A percentile compares a stretch with the other conserved stretches of the same genome.
These are phyloP conservation scores for Juglanconis sp. DNA, from an alignment of 2,329 filamentous ascomycete species.

Conservation along the genomic window DNA sequence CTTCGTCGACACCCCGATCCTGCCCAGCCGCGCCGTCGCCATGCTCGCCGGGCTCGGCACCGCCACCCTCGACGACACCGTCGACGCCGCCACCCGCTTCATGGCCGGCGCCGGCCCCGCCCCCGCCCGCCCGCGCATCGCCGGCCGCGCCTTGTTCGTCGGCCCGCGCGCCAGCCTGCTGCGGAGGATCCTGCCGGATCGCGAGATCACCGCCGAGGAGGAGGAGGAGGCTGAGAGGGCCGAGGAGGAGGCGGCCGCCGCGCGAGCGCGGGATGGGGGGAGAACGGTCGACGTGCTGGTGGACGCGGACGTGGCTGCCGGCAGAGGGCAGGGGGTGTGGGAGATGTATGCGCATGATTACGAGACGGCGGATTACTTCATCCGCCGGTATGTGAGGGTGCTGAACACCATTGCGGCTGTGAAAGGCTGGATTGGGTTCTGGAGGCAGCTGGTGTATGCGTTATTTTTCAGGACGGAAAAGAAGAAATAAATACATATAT, in stretches of 20 bases:
- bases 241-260: conserved; percentile 2
- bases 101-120: conserved; percentile 43
- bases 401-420: conserved; percentile 48
- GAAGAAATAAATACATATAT: neutral
- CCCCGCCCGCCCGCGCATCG: conserved; percentile 37
- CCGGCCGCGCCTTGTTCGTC: conserved; percentile 56
- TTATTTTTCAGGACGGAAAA: neutral
- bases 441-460: conserved; percentile 30
- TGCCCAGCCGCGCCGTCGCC: conserved; percentile 42
- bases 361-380: conserved; percentile 54
- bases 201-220: conserved; percentile 39
- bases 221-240: conserved; percentile 24
- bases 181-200: conserved; percentile 47
- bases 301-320: conserved; percentile 20
- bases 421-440: conserved; percentile 53
- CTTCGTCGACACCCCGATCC: conserved; percentile 61
- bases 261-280: too few relatives aligned
- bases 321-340: conserved; percentile 48
- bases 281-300: conserved; percentile 3
- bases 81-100: conserved; percentile 61
- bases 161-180: conserved; percentile 46
- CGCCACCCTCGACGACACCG: conserved; percentile 55
- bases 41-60: conserved; percentile 55
- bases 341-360: conserved; percentile 61
- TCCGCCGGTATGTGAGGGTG: conserved; percentile 48